These are phyloP conservation scores for Fusarium guadeloupense DNA, from an alignment of 2,329 filamentous ascomycete genomes.

Conservation along the genomic window DNA sequence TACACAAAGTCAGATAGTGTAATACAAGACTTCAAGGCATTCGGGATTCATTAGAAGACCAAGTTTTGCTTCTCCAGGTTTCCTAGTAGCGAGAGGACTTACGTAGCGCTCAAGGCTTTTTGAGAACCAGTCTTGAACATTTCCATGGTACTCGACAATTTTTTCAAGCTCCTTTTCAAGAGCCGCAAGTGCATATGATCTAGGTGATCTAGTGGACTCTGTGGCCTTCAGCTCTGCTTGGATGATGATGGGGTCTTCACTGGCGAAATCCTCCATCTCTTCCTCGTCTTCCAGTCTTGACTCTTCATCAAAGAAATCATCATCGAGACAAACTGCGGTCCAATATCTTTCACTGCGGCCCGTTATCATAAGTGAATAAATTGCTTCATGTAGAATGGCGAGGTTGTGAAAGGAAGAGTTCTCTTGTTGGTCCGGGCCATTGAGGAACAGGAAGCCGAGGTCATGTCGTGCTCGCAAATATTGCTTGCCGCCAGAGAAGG, in stretches of 20 bases:
- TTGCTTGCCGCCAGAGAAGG: neutral
- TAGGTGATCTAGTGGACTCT: neutral
- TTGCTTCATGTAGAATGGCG: constrained; percentile 2
- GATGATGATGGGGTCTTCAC: constrained; percentile 5
- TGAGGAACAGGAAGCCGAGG: constrained; percentile 2
- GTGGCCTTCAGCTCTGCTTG: neutral
- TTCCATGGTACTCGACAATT: neutral
- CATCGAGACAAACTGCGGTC: constrained; percentile 8
- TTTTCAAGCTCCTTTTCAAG: neutral
- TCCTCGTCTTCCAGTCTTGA: neutral
- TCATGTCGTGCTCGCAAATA: neutral
- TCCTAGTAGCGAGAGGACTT: neutral
- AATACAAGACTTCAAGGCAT: neutral
- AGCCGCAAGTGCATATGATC: constrained; percentile 14
- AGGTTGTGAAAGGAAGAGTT: neutral
- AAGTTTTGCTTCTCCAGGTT: neutral
- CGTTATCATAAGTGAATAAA: constrained; percentile 6
- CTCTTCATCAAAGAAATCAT: constrained; percentile 6
- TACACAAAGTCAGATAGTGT: neutral
- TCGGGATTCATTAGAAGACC: neutral
- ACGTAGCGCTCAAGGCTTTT: constrained; percentile 2
- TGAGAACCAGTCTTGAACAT: neutral
- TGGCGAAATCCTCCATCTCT: neutral
- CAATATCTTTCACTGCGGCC: constrained; percentile 3
- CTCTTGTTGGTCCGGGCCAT: neutral